Evolutionary conservation across 2,329 filamentous ascomycete species (phyloP).

Genomic region (Trichoderma pleuroti): DNA sequence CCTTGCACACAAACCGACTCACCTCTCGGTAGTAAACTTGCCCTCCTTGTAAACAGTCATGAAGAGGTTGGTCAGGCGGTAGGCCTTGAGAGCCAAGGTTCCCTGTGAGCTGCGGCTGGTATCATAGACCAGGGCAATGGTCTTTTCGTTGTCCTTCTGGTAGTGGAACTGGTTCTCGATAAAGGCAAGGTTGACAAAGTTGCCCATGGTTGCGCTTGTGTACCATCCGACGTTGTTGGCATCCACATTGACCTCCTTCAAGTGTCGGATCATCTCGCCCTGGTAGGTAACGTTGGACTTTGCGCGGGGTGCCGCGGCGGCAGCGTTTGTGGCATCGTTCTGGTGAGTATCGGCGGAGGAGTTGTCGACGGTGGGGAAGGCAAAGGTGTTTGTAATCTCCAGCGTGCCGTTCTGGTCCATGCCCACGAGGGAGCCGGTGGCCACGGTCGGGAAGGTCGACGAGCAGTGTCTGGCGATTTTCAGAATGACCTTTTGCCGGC

Average conservation of each 20-base stretch:
- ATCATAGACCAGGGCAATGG: slow-evolving; percentile 88
- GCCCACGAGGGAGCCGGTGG: slow-evolving; percentile 86
- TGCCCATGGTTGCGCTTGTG: slow-evolving; percentile 97
- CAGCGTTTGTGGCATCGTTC: slow-evolving; percentile 69
- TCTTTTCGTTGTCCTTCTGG: slow-evolving; percentile 90
- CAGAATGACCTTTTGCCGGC: slow-evolving; percentile 75
- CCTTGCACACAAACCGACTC: slow-evolving; percentile 33
- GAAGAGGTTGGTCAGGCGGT: slow-evolving; percentile 82
- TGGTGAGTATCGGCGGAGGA: slow-evolving; percentile 68
- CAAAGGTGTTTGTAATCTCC: slow-evolving; percentile 92
- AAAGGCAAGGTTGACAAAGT: slow-evolving; percentile 91
- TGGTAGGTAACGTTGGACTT: slow-evolving; percentile 89
- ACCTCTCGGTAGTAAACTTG: slow-evolving; percentile 97
- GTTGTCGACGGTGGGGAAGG: slow-evolving; percentile 83
- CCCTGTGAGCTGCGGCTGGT: slow-evolving; percentile 93
- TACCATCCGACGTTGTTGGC: slow-evolving; percentile 99
- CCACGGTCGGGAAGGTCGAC: slow-evolving; percentile 79
- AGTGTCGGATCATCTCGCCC: slow-evolving; percentile 93
- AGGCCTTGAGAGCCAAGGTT: slow-evolving; percentile 82
- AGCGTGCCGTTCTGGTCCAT: slow-evolving; percentile 82
- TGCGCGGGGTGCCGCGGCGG: slow-evolving; percentile 83
- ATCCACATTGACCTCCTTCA: slow-evolving; percentile 97
- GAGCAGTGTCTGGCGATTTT: slow-evolving; percentile 97
- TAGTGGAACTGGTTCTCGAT: slow-evolving; percentile 98
- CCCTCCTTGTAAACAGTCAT: slow-evolving; percentile 91